Percentiles rank a stretch among this genome's conserved stretches.
These are phyloP conservation scores for Apiospora hydei DNA, from an alignment of 2,329 filamentous ascomycete species.

Conservation along the genomic window DNA sequence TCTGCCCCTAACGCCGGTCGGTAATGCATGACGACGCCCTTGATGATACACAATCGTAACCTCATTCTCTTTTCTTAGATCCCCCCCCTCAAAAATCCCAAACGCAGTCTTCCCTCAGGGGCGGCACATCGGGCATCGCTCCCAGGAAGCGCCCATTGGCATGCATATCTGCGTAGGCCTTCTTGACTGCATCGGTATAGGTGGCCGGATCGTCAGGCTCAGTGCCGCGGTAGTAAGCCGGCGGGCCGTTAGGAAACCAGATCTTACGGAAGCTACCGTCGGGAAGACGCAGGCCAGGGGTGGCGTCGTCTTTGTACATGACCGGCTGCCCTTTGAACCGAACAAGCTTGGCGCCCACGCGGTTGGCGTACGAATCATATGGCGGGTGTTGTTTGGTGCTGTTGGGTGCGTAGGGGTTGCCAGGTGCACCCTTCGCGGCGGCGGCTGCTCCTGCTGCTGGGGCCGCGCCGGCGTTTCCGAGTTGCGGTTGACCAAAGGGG, in stretches of 20 bases:
- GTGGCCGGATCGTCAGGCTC: conserved; percentile 57
- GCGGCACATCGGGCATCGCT: conserved; percentile 80
- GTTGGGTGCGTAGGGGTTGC: conserved; percentile 52
- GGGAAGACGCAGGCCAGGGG: conserved; percentile 39
- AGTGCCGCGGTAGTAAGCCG: conserved; percentile 67
- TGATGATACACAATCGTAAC: background rate
- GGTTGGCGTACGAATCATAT: conserved; percentile 52
- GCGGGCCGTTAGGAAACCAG: conserved; percentile 77
- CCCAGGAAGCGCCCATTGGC: conserved; percentile 73
- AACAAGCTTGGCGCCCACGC: conserved; percentile 54
- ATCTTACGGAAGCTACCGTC: conserved; percentile 69
- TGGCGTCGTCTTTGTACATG: conserved; percentile 55
- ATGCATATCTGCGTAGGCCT: conserved; percentile 70
- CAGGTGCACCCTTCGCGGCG: conserved; percentile 29
- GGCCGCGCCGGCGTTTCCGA: conserved; percentile 29
- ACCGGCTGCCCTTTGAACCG: conserved; percentile 72
- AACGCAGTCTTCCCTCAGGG: conserved; percentile 75
- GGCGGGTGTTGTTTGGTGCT: conserved; percentile 54
- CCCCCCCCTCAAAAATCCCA: conserved; percentile 69
- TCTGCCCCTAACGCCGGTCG: conserved; percentile 7
- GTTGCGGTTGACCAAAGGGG: conserved; percentile 36
- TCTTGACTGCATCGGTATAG: conserved; percentile 67
- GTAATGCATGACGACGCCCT: conserved; percentile 10
- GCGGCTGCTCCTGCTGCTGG: conserved; percentile 31
- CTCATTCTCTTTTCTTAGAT: background rate